Base-by-base conservation (phyloP, 2,329 filamentous ascomycete species). In the Rugonectria rugulosa region DNA sequence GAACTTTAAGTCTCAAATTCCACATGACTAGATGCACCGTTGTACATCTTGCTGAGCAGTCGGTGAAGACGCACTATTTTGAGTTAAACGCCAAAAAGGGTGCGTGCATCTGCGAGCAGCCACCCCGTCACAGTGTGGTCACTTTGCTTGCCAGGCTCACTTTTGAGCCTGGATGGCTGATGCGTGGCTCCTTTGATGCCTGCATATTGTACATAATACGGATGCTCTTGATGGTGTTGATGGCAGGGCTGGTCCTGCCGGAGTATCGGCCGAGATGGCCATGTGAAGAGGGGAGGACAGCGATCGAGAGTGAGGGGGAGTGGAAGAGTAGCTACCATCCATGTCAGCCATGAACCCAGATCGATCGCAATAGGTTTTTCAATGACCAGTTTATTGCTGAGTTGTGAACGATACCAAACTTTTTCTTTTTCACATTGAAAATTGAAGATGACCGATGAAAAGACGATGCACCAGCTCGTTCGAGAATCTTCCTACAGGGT, bases 401-500 rank as follows among this genome's bases (percentile, higher is more conserved):
- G n/a, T n/a, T n/a, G n/a, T n/a, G n/a, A n/a, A n/a, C n/a, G n/a
- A n/a, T n/a, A n/a, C n/a, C n/a, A n/a, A n/a, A n/a, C n/a, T n/a
- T n/a, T n/a, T n/a, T n/a, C n/a, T n/a, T n/a, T n/a, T n/a, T n/a
- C n/a, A 14, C 29, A 32, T 32, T 10, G 12, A 14, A 32, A 14
- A 12, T 29, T 7, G 12, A 12, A 12, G 26, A 7, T 29, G 26
- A 29, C 26, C 7, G 6, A 27, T 7, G 6, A 11, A 27, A 27
- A 27, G 11, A 29, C 12, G n/a, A 15, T 24, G 43, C 23, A 6
- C 15, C 27, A 26, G 26, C 36, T 12, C 20, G 6, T 50, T 56
- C 38, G 38, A 15, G 43, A 52, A 59, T 26, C 4, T 44, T 50
- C 43, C 40, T 67, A 14, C 23, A 67, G 63, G 63, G 63, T 67